Conservation (phyloP, 2,329 filamentous ascomycete species). For the Cladorrhinum sp. region DNA sequence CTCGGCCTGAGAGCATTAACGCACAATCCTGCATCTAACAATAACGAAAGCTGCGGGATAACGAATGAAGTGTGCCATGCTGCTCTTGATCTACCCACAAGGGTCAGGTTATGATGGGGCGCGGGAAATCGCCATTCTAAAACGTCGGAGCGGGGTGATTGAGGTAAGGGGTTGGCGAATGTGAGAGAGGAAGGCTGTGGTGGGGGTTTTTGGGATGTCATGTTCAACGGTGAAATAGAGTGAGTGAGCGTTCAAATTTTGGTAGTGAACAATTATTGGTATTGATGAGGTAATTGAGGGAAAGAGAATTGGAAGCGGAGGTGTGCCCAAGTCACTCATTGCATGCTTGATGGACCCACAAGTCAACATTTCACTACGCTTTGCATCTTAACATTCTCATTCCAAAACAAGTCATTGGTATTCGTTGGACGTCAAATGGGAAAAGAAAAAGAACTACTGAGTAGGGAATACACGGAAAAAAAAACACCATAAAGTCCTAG, state of each 20-base stretch:
- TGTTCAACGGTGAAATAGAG: too few species aligned
- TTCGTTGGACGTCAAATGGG: neutral
- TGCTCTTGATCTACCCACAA: slow-evolving; percentile 47
- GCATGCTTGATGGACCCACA: neutral
- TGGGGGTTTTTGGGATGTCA: neutral
- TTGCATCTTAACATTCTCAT: neutral
- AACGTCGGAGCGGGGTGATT: slow-evolving; percentile 42
- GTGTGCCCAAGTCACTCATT: neutral
- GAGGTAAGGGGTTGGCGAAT: slow-evolving; percentile 45
- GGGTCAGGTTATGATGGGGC: slow-evolving; percentile 40
- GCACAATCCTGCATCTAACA: slow-evolving; percentile 47
- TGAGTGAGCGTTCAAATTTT: too few species aligned
- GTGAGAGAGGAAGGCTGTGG: slow-evolving; percentile 14
- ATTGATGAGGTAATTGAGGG: neutral
- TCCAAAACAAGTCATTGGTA: slow-evolving; percentile 1
- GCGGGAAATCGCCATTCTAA: slow-evolving; percentile 46
- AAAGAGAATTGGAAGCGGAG: neutral
- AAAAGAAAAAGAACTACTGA: slow-evolving; percentile 1
- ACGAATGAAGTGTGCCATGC: slow-evolving; percentile 53
- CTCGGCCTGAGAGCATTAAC: slow-evolving; percentile 46
- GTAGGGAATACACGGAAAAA: slow-evolving; percentile 5
- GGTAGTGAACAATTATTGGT: too few species aligned
- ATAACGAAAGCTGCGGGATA: slow-evolving; percentile 47
- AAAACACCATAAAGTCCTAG: neutral
- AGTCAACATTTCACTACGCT: neutral